These are phyloP conservation scores for Rhizophagus clarus DNA, from an alignment of 192 early-diverging fungal genomes.

Conservation along the genomic window DNA sequence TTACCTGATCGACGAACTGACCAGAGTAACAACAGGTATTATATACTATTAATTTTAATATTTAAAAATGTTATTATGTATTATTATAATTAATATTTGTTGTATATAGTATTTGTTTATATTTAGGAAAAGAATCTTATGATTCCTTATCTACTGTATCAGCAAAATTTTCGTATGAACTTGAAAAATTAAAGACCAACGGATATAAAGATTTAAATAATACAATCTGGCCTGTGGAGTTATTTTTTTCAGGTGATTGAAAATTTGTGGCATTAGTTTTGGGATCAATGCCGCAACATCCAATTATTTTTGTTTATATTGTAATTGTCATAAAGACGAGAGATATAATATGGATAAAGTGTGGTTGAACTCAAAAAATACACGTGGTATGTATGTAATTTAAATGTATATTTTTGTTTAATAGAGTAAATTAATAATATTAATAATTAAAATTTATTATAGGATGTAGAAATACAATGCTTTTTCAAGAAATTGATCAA, in stretches of 20 bases:
- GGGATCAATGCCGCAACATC: neutral
- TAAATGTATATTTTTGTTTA: too few species aligned
- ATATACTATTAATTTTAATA: neutral
- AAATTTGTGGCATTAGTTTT: neutral
- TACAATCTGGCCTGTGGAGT: neutral
- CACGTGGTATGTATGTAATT: neutral
- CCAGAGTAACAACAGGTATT: too few species aligned
- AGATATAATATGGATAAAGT: neutral
- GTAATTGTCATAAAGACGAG: slow-evolving; percentile 10
- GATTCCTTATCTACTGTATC: neutral
- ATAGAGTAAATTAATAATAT: too few species aligned
- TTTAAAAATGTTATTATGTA: neutral
- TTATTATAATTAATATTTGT: neutral
- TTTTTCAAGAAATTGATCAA: neutral
- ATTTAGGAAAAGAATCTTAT: neutral
- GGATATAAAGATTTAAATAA: neutral
- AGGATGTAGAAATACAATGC: neutral
- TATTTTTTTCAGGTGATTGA: slow-evolving; percentile 1
- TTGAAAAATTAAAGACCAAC: neutral
- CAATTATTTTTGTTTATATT: slow-evolving; percentile 5
- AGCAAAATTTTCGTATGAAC: neutral
- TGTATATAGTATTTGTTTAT: too few species aligned
- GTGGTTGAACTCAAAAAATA: neutral
- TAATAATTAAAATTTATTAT: slow-evolving; percentile 10
- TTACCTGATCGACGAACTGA: too few species aligned